These are phyloP conservation scores for Clausena lansium DNA, from an alignment of 345 rosid species.

Conservation along the genomic window DNA sequence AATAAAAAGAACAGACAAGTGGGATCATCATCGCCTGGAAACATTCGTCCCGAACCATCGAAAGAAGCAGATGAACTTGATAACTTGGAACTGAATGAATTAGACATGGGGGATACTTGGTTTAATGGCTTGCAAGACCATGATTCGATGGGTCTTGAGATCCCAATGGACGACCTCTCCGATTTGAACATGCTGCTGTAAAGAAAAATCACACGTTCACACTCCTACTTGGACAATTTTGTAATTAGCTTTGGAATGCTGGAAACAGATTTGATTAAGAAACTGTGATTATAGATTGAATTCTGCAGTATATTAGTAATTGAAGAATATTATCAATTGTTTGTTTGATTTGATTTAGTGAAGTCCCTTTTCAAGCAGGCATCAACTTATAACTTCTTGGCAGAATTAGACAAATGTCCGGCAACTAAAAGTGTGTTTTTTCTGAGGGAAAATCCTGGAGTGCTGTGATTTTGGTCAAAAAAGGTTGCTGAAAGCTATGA, in stretches of 20 bases:
- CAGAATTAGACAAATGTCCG: too few species aligned
- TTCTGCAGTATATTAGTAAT: too few species aligned
- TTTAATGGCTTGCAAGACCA: conserved; percentile 72
- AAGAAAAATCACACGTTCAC: background rate
- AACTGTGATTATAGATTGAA: background rate
- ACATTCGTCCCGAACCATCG: conserved; percentile 18
- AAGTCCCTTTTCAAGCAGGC: background rate
- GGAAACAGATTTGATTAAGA: background rate
- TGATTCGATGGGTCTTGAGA: conserved; percentile 71
- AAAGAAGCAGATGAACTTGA: conserved; percentile 47
- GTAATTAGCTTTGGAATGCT: background rate
- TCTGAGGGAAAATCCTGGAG: background rate
- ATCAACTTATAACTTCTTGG: too few species aligned
- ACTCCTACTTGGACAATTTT: background rate
- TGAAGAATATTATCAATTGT: too few species aligned
- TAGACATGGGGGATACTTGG: conserved; percentile 42
- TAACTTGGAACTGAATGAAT: conserved; percentile 47
- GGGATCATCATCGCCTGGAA: conserved; percentile 14
- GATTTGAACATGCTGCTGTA: conserved; percentile 44
- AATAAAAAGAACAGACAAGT: conserved; percentile 15
- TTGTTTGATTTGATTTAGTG: too few species aligned
- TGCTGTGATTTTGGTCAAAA: background rate
- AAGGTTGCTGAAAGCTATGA: background rate
- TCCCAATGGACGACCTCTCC: conserved; percentile 93
- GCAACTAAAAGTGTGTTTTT: too few species aligned